phyloP scores from a whole-genome alignment of 371 early-diverging fungal genomes.

The Choanephora cucurbitarum region DNA sequence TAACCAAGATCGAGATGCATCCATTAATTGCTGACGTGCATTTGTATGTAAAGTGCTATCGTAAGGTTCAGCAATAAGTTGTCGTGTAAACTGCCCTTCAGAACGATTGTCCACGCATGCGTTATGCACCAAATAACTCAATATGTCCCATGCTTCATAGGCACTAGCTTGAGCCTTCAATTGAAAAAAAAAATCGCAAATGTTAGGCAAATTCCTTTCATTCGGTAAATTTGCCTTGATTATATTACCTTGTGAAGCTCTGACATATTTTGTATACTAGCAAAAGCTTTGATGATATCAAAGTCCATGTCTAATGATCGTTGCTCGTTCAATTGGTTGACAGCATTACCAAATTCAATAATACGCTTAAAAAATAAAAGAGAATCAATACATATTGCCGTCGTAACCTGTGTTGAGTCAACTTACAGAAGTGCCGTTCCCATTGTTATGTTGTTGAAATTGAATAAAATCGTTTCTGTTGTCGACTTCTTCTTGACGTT shows the following conservation, averaged over 20 bases:
- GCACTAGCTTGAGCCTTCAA: constrained; percentile 11
- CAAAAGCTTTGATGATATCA: constrained; percentile 5
- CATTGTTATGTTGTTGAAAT: constrained; percentile 5
- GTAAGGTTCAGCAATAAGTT: constrained; percentile 7
- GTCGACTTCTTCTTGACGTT: constrained; percentile 6
- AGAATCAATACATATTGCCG: not conserved
- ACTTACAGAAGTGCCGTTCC: constrained; percentile 10
- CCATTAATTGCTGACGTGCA: constrained; percentile 15
- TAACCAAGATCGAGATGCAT: constrained; percentile 24
- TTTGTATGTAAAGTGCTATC: constrained; percentile 3
- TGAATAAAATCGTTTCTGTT: constrained; percentile 5
- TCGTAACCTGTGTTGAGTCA: too few species aligned
- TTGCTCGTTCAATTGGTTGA: constrained; percentile 12
- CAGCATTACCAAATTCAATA: constrained; percentile 11
- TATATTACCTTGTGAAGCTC: constrained; percentile 17
- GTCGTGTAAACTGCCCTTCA: constrained; percentile 21
- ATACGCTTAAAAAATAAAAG: constrained; percentile 12
- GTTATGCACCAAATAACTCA: constrained; percentile 9
- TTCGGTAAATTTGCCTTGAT: too few species aligned
- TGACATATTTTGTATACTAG: constrained; percentile 17
- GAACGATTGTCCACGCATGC: constrained; percentile 1
- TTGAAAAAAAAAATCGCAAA: not conserved
- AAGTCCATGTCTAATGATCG: constrained; percentile 11
- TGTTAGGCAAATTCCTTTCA: too few species aligned
- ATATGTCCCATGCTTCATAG: constrained; percentile 19